Evolutionary conservation across 2,329 filamentous ascomycete genomes (phyloP).

Genomic region (Hymenoscyphus infarciens): DNA sequence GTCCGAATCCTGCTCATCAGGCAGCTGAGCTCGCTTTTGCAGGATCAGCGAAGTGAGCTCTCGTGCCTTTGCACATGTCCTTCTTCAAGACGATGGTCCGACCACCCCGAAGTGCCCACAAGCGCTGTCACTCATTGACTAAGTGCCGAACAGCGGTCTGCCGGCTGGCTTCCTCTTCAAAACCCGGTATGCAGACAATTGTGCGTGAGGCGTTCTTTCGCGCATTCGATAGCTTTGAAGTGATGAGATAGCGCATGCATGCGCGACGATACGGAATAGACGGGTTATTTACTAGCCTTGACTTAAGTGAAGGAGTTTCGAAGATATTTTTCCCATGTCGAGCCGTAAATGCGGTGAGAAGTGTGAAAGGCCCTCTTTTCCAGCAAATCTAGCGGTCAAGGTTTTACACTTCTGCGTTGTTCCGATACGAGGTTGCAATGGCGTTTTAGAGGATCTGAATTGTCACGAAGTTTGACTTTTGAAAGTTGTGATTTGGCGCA

Average conservation of each 20-base stretch:
- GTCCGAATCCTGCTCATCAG: constrained; percentile 3
- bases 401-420: constrained; percentile 3
- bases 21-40: not conserved
- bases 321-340: not conserved
- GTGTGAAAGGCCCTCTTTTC: not conserved
- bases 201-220: constrained; percentile 11
- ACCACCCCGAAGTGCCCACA: not conserved
- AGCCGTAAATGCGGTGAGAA: not conserved
- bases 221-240: constrained; percentile 9
- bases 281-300: constrained; percentile 10
- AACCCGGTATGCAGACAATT: constrained; percentile 13
- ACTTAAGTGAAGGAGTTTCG: constrained; percentile 1
- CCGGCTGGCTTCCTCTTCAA: constrained; percentile 12
- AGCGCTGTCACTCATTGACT: constrained; percentile 2
- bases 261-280: constrained; percentile 10
- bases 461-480: not conserved
- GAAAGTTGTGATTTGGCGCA: not conserved
- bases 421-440: constrained; percentile 2
- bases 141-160: constrained; percentile 23
- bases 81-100: constrained; percentile 8
- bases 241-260: constrained; percentile 26
- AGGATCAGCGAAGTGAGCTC: constrained; percentile 4
- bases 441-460: not conserved
- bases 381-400: constrained; percentile 8
- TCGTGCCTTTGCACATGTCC: constrained; percentile 8